Base-by-base conservation (phyloP, 495 filamentous ascomycete species). In the Lophiotrema nucula region DNA sequence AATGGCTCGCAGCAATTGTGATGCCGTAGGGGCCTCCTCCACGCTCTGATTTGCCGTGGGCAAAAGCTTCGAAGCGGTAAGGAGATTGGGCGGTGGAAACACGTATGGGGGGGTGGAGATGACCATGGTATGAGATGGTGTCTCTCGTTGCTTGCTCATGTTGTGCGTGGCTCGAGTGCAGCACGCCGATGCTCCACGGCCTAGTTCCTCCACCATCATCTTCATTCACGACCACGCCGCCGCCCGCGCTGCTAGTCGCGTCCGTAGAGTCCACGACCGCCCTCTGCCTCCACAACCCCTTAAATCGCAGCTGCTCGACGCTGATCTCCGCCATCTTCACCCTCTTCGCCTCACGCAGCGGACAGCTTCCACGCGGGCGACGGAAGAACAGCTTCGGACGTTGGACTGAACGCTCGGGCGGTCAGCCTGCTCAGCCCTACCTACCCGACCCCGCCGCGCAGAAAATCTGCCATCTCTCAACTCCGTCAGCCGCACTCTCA, bases 61-160 rank as follows among this genome's bases (percentile, higher is more conserved):
- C 26, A 1, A 44, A 47, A 39, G 56, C 47, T 46, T 52, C 27
- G 37, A 24, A 59, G 56, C 56, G 56, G 56, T 53, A 59, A 53
- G 21, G 41, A 51, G 47, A 51, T 46, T 59, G 23, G 27, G 18
- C 18, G 24, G 19, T 25, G 38, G n/a, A 16, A 35, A 31, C 53
- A 48, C 44, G 53, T 47, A 47, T n/a, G n/a, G 44, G 46, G 39
- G 13, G 25, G 52, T 37, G 41, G 53, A 56, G 31, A 47, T 47
- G 42, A 47, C 23, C 12, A 41, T 27, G 12, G 11, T 12, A 41
- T 31, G 23, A 22, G 11, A 2, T 43, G 39, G 18, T 43, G 39
- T 21, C 18, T 10, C 10, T 21, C 11, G 39, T 18, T 21, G 19
- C 18, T 10, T 6, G 10, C 19, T 21, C 11, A 12, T 6, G 18